phyloP scores from a whole-genome alignment of 2,329 filamentous ascomycete genomes.

The Pseudocercospora musae region DNA sequence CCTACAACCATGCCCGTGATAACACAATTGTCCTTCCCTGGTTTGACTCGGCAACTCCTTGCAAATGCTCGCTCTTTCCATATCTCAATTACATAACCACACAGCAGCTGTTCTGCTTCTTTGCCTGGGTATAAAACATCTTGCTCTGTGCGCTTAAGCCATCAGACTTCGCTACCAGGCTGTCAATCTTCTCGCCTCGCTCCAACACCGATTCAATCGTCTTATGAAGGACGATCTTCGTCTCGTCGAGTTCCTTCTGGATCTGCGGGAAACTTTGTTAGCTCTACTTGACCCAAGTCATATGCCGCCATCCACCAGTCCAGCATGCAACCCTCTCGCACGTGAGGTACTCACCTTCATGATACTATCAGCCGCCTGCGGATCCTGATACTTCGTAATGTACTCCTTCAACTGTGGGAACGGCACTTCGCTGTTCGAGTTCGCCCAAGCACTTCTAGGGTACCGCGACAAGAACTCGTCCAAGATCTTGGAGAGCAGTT shows the following conservation, averaged over 20 bases:
- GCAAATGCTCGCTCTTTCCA: slow-evolving; percentile 9
- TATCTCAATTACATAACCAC: slow-evolving; percentile 48
- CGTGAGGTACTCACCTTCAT: slow-evolving; percentile 32
- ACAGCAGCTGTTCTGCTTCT: slow-evolving; percentile 62
- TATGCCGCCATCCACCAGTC: too few species aligned
- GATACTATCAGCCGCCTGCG: slow-evolving; percentile 84
- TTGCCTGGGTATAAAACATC: slow-evolving; percentile 84
- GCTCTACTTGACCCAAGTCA: slow-evolving; percentile 34
- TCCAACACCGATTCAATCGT: slow-evolving; percentile 87
- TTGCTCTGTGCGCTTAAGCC: slow-evolving; percentile 88
- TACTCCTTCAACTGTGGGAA: slow-evolving; percentile 80
- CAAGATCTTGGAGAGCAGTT: slow-evolving; percentile 79
- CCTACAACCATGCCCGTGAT: background rate
- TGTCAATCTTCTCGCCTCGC: slow-evolving; percentile 96
- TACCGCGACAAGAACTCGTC: slow-evolving; percentile 81
- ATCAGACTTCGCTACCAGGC: slow-evolving; percentile 88
- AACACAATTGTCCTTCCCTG: background rate
- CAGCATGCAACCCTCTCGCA: too few species aligned
- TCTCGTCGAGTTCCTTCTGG: slow-evolving; percentile 94
- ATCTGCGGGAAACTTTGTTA: slow-evolving; percentile 56
- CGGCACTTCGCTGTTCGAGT: slow-evolving; percentile 43
- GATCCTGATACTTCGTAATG: slow-evolving; percentile 76
- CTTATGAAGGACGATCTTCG: slow-evolving; percentile 95
- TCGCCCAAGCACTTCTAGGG: slow-evolving; percentile 66
- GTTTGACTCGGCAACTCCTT: slow-evolving; percentile 5